Evolutionary conservation across 2,329 filamentous ascomycete species (phyloP), one percentile per base, ranked within the genome.

Genomic region (Venturia oleaginea): DNA sequence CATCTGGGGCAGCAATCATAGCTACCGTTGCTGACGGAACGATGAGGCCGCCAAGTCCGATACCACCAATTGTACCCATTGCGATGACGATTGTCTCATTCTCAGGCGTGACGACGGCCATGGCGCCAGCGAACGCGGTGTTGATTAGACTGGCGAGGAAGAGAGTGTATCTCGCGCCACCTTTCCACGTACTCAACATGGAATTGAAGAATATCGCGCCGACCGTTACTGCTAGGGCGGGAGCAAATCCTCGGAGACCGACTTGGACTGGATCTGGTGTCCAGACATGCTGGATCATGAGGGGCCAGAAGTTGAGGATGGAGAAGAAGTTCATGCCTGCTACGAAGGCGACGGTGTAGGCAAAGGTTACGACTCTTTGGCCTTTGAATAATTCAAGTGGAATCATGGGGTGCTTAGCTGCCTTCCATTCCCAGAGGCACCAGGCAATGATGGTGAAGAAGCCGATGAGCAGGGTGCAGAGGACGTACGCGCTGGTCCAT

Each of bases 391-490:
- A 68, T 43, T 74, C 72, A 8, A 69, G 66, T 3, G 76, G 76
- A 19, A 78, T 70, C 72, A 78, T 77, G 6, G 76, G 76, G 43
- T 74, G 69, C 38, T 68, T 68, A 15, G 76, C 75, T 46, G 73
- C 72, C 57, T 75, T 75, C 69, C 68, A 72, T 64, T 78, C 76
- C 68, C 71, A 77, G 7, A 75, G 64, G 8, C 74, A 61, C 66
- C 74, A 77, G 2, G 65, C 68, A n/a, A 68, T 82, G 62, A 88
- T 80, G 15, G 81, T 80, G 37, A 89, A 65, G 30, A 84, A 71
- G 30, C 91, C 91, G 68, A 93, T 91, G 59, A 93, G 77, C 67
- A 95, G 81, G 37, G 95, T 81, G 70, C 89, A 92, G 69, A 96
- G 81, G 37, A 92, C 88, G 0, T 84, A 86, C 1, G 88, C 80